Percentiles rank a stretch among this genome's conserved stretches.
Evolutionary conservation across 2,329 filamentous ascomycete species (phyloP).

Genomic region (Septoria linicola): DNA sequence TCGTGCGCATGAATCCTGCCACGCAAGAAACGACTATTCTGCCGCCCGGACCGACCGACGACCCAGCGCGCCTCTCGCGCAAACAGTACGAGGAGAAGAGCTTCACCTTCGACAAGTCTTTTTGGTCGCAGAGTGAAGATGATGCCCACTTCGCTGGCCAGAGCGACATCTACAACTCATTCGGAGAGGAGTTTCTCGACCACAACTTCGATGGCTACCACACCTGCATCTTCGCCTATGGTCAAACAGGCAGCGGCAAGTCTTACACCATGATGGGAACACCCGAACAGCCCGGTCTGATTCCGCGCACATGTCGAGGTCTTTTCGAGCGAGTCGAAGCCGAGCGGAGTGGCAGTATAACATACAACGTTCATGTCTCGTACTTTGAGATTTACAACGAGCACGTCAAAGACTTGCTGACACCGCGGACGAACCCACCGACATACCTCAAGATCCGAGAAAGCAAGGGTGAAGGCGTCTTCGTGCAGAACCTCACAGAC

Average conservation of each 20-base stretch:
- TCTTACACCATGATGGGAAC: constrained; percentile 98
- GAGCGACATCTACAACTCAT: constrained; percentile 87
- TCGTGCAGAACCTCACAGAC: constrained; percentile 94
- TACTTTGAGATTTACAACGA: constrained; percentile 99
- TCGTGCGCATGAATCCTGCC: constrained; percentile 86
- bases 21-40: constrained; percentile 81
- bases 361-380: constrained; percentile 93
- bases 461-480: constrained; percentile 89
- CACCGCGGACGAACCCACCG: constrained; percentile 73
- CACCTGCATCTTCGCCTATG: constrained; percentile 98
- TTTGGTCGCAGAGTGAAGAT: constrained; percentile 83
- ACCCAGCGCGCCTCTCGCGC: constrained; percentile 55
- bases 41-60: constrained; percentile 53
- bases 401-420: constrained; percentile 90
- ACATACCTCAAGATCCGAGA: constrained; percentile 97
- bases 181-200: constrained; percentile 95
- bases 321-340: constrained; percentile 89
- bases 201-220: constrained; percentile 99
- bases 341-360: constrained; percentile 83
- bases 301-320: constrained; percentile 92
- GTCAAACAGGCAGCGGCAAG: constrained; percentile 95
- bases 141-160: constrained; percentile 89
- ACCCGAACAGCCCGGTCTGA: constrained; percentile 80
- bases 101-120: constrained; percentile 96
- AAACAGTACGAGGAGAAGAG: constrained; percentile 81